These are phyloP conservation scores for Didymella keratinophila DNA, from an alignment of 2,329 filamentous ascomycete species.

Conservation along the genomic window DNA sequence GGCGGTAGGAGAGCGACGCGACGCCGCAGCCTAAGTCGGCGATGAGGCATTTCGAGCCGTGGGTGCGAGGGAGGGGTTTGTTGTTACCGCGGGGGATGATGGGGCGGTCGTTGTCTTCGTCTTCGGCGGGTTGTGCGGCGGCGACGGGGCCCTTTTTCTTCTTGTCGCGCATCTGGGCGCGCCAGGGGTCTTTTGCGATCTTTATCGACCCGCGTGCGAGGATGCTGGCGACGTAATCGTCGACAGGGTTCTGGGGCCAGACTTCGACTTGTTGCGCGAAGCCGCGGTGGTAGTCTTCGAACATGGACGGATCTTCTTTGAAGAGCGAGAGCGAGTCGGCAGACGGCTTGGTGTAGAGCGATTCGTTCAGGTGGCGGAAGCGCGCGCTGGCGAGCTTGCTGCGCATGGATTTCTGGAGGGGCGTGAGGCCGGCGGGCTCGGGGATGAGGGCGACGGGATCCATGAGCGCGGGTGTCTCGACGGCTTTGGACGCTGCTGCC, in stretches of 20 bases:
- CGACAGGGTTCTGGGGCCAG: constrained; percentile 96
- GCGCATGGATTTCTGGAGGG: constrained; percentile 91
- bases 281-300: constrained; percentile 93
- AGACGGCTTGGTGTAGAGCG: constrained; percentile 91
- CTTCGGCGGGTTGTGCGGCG: constrained; percentile 19
- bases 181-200: constrained; percentile 41
- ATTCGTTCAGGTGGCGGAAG: constrained; percentile 97
- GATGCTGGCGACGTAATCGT: constrained; percentile 80
- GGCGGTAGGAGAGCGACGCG: constrained; percentile 75
- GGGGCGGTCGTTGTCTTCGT: constrained; percentile 16
- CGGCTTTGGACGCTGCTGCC: constrained; percentile 10
- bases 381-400: constrained; percentile 93
- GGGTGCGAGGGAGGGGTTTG: constrained; percentile 73
- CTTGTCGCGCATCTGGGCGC: constrained; percentile 52
- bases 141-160: constrained; percentile 38
- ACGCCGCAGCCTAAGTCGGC: constrained; percentile 95
- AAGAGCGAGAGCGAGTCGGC: constrained; percentile 84
- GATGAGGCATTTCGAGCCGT: constrained; percentile 73
- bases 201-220: constrained; percentile 68
- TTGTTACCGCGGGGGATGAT: constrained; percentile 28
- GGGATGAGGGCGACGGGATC: constrained; percentile 41
- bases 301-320: constrained; percentile 86
- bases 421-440: constrained; percentile 74
- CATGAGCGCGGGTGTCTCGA: constrained; percentile 43
- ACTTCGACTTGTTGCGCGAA: constrained; percentile 95